Percentiles rank a stretch among this genome's conserved stretches.
These are phyloP conservation scores for Pythium aquatile DNA, from an alignment of 352 stramenopile genomes.

Conservation along the genomic window DNA sequence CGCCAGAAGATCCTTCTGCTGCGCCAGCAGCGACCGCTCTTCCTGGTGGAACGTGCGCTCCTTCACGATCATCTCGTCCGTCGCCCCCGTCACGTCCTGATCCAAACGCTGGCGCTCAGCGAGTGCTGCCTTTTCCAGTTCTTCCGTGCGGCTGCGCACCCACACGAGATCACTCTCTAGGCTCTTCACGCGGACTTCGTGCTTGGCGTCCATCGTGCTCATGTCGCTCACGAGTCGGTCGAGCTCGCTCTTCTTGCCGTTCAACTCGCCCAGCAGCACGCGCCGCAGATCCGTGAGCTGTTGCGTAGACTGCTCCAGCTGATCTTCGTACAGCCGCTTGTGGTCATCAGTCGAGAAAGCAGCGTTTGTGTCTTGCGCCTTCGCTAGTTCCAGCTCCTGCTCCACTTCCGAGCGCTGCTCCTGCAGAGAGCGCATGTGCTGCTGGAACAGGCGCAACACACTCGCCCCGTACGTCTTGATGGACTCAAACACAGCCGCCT, in stretches of 20 bases:
- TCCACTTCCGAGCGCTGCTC: constrained; percentile 35
- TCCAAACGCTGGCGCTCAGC: constrained; percentile 34
- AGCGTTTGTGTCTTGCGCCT: constrained; percentile 30
- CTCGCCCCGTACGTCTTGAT: constrained; percentile 44
- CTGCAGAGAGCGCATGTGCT: constrained; percentile 33
- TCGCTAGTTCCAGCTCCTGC: constrained; percentile 24
- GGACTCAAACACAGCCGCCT: constrained; percentile 37
- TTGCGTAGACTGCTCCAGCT: constrained; percentile 47
- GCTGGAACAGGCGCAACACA: constrained; percentile 52
- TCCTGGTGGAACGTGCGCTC: constrained; percentile 54
- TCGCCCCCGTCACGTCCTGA: constrained; percentile 33
- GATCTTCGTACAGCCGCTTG: constrained; percentile 44
- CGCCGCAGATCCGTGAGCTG: constrained; percentile 51
- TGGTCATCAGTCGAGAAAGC: constrained; percentile 40
- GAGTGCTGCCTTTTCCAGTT: constrained; percentile 41
- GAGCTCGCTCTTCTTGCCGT: constrained; percentile 46
- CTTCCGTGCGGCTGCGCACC: constrained; percentile 45
- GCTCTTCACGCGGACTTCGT: constrained; percentile 49
- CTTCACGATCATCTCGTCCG: constrained; percentile 41
- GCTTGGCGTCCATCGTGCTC: constrained; percentile 58
- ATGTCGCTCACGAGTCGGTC: constrained; percentile 43
- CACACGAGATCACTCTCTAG: constrained; percentile 54
- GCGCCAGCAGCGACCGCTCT: constrained; percentile 47
- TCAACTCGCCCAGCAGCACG: constrained; percentile 40
- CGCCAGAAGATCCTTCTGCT: constrained; percentile 57